Base-by-base conservation (phyloP, 2,329 filamentous ascomycete species). In the Sporothrix dimorphospora region DNA sequence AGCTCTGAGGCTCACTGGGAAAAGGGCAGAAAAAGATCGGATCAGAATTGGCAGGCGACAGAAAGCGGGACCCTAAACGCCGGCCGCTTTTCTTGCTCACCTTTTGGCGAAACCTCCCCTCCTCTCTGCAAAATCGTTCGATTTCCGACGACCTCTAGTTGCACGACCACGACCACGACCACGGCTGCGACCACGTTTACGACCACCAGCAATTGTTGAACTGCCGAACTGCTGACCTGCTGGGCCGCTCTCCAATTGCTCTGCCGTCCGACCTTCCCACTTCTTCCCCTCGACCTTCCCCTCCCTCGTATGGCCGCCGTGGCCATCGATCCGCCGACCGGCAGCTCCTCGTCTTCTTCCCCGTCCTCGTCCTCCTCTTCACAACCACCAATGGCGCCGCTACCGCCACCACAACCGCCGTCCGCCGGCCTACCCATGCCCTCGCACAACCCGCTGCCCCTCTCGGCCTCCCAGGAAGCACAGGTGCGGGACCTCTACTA, bases 401-500 rank as follows among this genome's bases (percentile, higher is more conserved):
- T 63, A 61, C 61, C 59, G 42, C 45, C 59, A 24, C 51, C 71
- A 30, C 51, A 40, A 38, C 49, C 49, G 49, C 42, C 40, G n/a
- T 38, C 47, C 68, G 72, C 34, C 74, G 76, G 76, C 38, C 76
- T 82, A 47, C 77, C 81, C 27, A 83, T 89, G 78, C 90, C 89
- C 27, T 90, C 89, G 57, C 88, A 89, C 76, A 96, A 95, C 78
- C 94, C 94, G 19, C 84, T 97, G 57, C 94, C 94, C 38, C 86
- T 98, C 72, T 94, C 93, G 34, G 89, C 93, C 12, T 87, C 90
- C 27, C 93, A 97, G 81, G 93, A 97, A 85, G 85, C 89, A 4
- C 92, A 96, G 82, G 92, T 97, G 72, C 88, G 92, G 77, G 91
- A 94, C 76, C 83, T 96, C 11, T 97, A 92, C 81, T 89, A 95